A percentile compares a stretch with the other conserved stretches of the same genome.
Conservation (phyloP, 495 filamentous ascomycete species). For the Penicillium cinerascens region DNA sequence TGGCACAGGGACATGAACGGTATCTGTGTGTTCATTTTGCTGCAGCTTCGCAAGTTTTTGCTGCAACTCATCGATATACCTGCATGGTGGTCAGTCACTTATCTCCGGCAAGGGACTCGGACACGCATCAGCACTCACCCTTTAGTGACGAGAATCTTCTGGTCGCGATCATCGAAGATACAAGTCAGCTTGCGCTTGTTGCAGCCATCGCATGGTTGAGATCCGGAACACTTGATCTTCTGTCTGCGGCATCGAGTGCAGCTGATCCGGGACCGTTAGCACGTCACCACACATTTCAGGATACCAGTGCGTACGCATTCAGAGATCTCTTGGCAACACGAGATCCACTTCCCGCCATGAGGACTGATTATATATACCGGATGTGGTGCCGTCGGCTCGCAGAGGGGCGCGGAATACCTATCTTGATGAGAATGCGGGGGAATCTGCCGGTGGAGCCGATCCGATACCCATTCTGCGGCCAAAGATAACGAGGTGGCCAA, state of each 20-base stretch:
- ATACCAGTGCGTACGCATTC: constrained; percentile 31
- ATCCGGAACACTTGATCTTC: constrained; percentile 45
- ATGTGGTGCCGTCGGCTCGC: not conserved
- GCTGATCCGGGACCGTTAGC: constrained; percentile 11
- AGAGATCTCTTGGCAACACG: constrained; percentile 35
- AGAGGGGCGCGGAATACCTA: constrained; percentile 5
- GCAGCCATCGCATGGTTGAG: constrained; percentile 40
- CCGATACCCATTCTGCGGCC: not conserved
- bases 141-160: constrained; percentile 42
- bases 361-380: constrained; percentile 1
- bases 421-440: constrained; percentile 11
- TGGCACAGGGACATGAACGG: not conserved
- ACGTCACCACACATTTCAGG: not conserved
- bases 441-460: constrained; percentile 9
- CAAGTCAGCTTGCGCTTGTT: constrained; percentile 41
- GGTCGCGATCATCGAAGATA: constrained; percentile 38
- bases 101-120: not conserved
- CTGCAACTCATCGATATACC: constrained; percentile 39
- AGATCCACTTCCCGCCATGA: constrained; percentile 20
- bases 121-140: constrained; percentile 20
- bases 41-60: constrained; percentile 28
- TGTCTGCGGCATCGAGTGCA: constrained; percentile 44
- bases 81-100: constrained; percentile 2
- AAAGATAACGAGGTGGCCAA: not conserved
- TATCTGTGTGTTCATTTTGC: constrained; percentile 15